Evolutionary conservation across 2,329 filamentous ascomycete genomes (phyloP).

Genomic region (Cyphellophora europaea): DNA sequence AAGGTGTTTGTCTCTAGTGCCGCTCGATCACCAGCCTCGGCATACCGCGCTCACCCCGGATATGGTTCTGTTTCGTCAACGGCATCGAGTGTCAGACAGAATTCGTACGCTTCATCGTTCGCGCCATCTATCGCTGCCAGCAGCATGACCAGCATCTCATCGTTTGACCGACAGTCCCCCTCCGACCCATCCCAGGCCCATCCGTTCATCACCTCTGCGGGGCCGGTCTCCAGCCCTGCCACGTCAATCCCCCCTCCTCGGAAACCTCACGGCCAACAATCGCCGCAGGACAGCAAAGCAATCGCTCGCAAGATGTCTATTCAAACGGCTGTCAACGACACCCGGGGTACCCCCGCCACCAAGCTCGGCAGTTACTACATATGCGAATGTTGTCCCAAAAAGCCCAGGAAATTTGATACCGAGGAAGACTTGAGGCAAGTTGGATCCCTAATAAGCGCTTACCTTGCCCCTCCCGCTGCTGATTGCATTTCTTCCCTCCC

Average conservation of each 20-base stretch:
- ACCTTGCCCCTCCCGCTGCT: background rate
- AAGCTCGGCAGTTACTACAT: constrained; percentile 55
- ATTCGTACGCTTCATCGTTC: constrained; percentile 54
- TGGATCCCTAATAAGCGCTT: background rate
- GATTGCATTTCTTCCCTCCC: too few species aligned
- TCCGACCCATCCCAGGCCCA: constrained; percentile 44
- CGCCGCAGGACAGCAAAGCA: constrained; percentile 21
- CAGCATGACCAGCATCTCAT: constrained; percentile 57
- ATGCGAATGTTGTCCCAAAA: constrained; percentile 94
- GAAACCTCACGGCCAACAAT: constrained; percentile 22
- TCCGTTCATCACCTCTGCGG: constrained; percentile 42
- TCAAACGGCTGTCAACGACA: constrained; percentile 22
- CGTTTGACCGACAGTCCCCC: constrained; percentile 52
- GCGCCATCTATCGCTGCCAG: constrained; percentile 50
- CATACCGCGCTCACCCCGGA: constrained; percentile 41
- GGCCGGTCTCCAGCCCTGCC: constrained; percentile 28
- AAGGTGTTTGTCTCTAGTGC: background rate
- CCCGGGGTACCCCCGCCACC: constrained; percentile 24
- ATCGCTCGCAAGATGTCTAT: constrained; percentile 39
- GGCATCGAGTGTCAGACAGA: constrained; percentile 52
- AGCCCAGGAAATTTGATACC: constrained; percentile 89
- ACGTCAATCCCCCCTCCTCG: constrained; percentile 24
- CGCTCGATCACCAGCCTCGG: constrained; percentile 43
- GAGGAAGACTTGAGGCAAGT: constrained; percentile 74
- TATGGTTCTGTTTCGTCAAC: constrained; percentile 56